phyloP scores from a whole-genome alignment of 2,329 filamentous ascomycete species.

The Trichoderma sp. region DNA sequence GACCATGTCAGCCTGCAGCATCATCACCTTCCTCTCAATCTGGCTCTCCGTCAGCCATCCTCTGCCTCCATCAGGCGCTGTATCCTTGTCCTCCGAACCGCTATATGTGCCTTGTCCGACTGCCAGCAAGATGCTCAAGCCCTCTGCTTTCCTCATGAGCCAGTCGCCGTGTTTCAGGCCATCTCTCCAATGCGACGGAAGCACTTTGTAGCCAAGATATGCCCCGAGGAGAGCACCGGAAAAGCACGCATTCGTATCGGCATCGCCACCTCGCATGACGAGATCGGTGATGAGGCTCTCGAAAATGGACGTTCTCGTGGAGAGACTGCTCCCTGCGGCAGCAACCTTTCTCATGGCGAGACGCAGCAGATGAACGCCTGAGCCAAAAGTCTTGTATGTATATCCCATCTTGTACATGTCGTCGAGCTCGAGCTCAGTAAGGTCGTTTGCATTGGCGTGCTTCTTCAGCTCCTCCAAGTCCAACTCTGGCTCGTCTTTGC shows the following conservation, averaged over 20 bases:
- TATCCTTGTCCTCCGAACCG: slow-evolving; percentile 46
- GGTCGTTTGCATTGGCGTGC: slow-evolving; percentile 44
- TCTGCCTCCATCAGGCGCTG: slow-evolving; percentile 48
- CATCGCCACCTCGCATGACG: slow-evolving; percentile 57
- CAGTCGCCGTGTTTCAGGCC: slow-evolving; percentile 51
- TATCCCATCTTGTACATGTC: slow-evolving; percentile 53
- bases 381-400: slow-evolving; percentile 57
- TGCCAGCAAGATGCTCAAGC: slow-evolving; percentile 45
- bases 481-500: slow-evolving; percentile 40
- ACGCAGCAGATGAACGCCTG: slow-evolving; percentile 50
- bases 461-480: slow-evolving; percentile 47
- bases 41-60: slow-evolving; percentile 45
- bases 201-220: slow-evolving; percentile 50
- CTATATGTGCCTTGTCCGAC: slow-evolving; percentile 42
- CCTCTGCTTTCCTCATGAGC: slow-evolving; percentile 50
- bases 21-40: slow-evolving; percentile 43
- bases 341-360: slow-evolving; percentile 46
- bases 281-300: slow-evolving; percentile 53
- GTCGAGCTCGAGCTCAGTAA: slow-evolving; percentile 51
- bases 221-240: slow-evolving; percentile 55
- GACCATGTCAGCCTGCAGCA: slow-evolving; percentile 41
- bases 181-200: slow-evolving; percentile 55
- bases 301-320: slow-evolving; percentile 42
- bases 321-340: slow-evolving; percentile 29
- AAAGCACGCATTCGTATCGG: slow-evolving; percentile 59